Evolutionary conservation across 106 monocot genomes (phyloP).

Genomic region (Allium fistulosum): DNA sequence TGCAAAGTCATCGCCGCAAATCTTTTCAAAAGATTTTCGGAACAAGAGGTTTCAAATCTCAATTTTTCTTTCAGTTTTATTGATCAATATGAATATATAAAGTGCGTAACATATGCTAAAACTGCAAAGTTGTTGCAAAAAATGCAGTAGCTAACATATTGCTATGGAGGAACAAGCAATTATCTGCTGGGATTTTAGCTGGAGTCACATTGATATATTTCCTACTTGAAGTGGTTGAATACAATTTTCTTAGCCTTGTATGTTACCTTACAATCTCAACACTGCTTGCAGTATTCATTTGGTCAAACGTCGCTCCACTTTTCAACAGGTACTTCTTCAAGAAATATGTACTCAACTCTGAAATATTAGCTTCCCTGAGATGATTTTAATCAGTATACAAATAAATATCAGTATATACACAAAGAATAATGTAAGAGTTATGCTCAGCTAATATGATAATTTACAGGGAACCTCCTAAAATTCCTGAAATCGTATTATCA

Average conservation of each 20-base stretch:
- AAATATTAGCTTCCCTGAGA: background rate
- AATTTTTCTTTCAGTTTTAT: background rate
- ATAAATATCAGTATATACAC: too few relatives aligned
- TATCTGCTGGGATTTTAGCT: constrained; percentile 40
- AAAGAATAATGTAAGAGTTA: too few relatives aligned
- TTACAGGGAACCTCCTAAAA: constrained; percentile 36
- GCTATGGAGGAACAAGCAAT: constrained; percentile 54
- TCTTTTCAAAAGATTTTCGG: constrained; percentile 2
- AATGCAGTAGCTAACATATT: constrained; percentile 52
- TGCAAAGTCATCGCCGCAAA: background rate
- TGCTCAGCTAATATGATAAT: background rate
- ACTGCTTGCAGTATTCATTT: constrained; percentile 58
- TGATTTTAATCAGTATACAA: background rate
- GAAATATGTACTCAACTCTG: too few relatives aligned
- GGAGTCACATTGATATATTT: constrained; percentile 43
- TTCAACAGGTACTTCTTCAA: constrained; percentile 30
- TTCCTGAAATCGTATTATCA: constrained; percentile 51
- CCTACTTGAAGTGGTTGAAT: constrained; percentile 67
- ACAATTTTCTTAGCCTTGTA: constrained; percentile 61
- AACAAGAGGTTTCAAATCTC: constrained; percentile 9
- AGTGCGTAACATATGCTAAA: background rate
- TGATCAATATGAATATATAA: background rate
- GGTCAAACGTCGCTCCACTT: constrained; percentile 51
- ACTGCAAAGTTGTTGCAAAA: background rate
- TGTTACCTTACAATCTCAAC: constrained; percentile 43